Evolutionary conservation across 192 early-diverging fungal species (phyloP).

Genomic region (Coemansia sp.): DNA sequence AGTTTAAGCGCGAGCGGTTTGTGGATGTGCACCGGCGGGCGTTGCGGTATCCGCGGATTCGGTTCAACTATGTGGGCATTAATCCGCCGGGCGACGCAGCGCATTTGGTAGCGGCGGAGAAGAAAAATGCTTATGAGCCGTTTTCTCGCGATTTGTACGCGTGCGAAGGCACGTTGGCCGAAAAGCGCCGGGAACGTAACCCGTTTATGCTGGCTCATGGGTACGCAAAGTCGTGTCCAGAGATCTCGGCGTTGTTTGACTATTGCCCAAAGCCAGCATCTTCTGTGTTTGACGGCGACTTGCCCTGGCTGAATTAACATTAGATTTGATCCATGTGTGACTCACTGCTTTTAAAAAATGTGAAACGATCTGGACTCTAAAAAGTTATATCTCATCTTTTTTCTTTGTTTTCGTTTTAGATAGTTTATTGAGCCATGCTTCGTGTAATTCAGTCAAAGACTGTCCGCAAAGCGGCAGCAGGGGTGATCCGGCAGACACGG

Average conservation of each 20-base stretch:
- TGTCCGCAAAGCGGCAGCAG: neutral
- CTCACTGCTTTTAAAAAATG: too few relatives aligned
- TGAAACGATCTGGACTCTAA: neutral
- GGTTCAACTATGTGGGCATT: conserved; percentile 53
- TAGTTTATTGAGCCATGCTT: neutral
- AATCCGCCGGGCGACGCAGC: conserved; percentile 38
- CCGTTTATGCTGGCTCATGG: conserved; percentile 40
- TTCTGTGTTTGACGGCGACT: conserved; percentile 36
- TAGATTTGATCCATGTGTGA: too few relatives aligned
- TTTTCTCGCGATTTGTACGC: conserved; percentile 50
- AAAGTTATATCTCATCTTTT: conserved; percentile 1
- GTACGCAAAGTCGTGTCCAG: conserved; percentile 47
- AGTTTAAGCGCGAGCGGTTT: conserved; percentile 31
- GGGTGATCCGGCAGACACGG: neutral
- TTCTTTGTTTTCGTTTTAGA: neutral
- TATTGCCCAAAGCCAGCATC: conserved; percentile 38
- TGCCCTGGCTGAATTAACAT: conserved; percentile 45
- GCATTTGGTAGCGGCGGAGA: conserved; percentile 20
- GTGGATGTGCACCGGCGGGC: conserved; percentile 47
- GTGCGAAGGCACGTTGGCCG: conserved; percentile 27
- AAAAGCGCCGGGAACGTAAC: conserved; percentile 37
- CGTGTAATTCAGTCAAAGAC: neutral
- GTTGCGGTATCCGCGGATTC: conserved; percentile 46
- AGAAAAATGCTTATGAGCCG: conserved; percentile 30
- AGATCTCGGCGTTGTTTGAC: conserved; percentile 39